Evolutionary conservation across 169 alveolate species (phyloP).

Genomic region (Miamiensis avidus): DNA sequence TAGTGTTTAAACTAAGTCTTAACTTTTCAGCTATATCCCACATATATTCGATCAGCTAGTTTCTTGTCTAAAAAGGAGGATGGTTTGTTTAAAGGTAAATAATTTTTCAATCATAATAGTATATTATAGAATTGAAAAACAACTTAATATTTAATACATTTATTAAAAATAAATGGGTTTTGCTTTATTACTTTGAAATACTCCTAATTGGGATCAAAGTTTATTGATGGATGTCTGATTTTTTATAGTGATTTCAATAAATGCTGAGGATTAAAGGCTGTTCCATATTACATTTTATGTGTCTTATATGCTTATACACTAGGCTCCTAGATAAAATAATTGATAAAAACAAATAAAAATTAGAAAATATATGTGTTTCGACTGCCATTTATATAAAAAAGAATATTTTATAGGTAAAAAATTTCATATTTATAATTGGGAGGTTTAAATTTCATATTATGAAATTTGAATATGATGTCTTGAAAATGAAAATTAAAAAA

Average conservation of each 20-base stretch:
- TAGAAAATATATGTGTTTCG: background rate
- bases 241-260: background rate
- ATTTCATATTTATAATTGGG: too few species aligned
- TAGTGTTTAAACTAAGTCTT: conserved; percentile 11
- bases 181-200: background rate
- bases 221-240: background rate
- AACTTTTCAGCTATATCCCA: conserved; percentile 4
- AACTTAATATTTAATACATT: background rate
- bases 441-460: too few species aligned
- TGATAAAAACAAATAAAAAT: too few species aligned
- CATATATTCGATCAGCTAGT: conserved; percentile 4
- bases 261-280: background rate
- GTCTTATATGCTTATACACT: background rate
- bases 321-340: background rate
- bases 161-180: too few species aligned
- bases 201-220: background rate
- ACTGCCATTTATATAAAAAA: too few species aligned
- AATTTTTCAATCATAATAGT: too few species aligned
- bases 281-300: background rate
- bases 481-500: too few species aligned
- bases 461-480: too few species aligned
- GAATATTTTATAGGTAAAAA: background rate
- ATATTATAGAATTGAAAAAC: background rate
- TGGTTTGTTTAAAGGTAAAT: too few species aligned
- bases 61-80: conserved; percentile 12